Base-by-base conservation (phyloP, 176 grass and related monocot genomes). In the Chloris gayana region DNA sequence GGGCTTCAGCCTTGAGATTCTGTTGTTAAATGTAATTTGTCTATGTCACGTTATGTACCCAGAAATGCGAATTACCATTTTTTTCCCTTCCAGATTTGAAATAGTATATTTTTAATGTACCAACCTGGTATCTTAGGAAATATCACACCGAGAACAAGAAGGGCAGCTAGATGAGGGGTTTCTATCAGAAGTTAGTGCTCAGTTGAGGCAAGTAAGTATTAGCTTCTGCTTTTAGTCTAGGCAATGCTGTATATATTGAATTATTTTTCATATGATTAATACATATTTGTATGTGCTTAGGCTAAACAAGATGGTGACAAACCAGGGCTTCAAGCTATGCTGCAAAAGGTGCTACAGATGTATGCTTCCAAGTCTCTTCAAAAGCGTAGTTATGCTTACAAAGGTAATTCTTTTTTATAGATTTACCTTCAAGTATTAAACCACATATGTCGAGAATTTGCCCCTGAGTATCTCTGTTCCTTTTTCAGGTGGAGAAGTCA, bases 181-280 rank as follows among this genome's bases (percentile, higher is more conserved):
- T 82, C 88, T 95, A 19, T 88, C 93, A 32, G 96, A 99, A 86
- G 96, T 99, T 86, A 99, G 84, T 86, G 92, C 88, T 49, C 96
- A 99, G 33, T 71, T 99, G 80, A 91, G 96, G 69, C 96, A 99
- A 78, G 92, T 95, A 75, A 82, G 82, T 87, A 53, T 85, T 70
- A 38, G 67, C 80, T 81, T 50, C 38, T 85, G 53, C 45, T 4
- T 69, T 79, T 18, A 21, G 34, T 10, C 45, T 75, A 27, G 6
- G 37, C 24, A 80, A 21, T 76, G 24, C 31, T 3, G 42, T 19
- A 0, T 37, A 31, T 4, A 49, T 69, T 80, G 30, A 22, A 34
- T 46, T 38, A 6, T 66, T 61, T 77, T 26, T 58, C 39, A 69
- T 75, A 29, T 46, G 19, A 71, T 62, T 26, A 63, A 24, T 74